Base-by-base conservation (phyloP, 495 filamentous ascomycete genomes). In the Aspergillus saccharolyticus region DNA sequence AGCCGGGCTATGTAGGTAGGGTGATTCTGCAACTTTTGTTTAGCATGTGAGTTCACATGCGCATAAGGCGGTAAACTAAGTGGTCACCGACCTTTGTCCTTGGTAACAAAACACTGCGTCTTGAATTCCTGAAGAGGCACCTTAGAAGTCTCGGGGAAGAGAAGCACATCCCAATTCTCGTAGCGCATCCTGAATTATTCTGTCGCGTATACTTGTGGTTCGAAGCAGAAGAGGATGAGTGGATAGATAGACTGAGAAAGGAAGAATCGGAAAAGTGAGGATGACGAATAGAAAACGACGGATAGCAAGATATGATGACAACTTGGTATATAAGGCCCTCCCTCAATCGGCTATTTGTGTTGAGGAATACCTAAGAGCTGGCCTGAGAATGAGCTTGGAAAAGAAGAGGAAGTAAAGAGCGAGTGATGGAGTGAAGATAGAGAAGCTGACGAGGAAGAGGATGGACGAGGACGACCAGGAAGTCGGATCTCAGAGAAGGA, bases 81-180 rank as follows among this genome's bases (percentile, higher is more conserved):
- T 15, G n/a, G n/a, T n/a, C 12, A 56, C 78, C 64, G 67, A 82
- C 84, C 80, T 53, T 77, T 66, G 65, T 92, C 89, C 42, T 83
- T 83, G 42, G 85, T 81, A 17, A 88, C 87, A 70, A 85, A 88
- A 70, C 90, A 96, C 61, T 83, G 80, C 16, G 89, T 91, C 65
- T 85, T 88, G 81, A 94, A 96, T 67, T 96, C 91, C 66, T 92
- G 89, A 44, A 93, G 69, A 9, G 90, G 90, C 17, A 88, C 78
- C 58, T 81, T 82, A 53, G 73, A 79, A 28, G 71, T 70, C 44
- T 76, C 72, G 1, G 89, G 86, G 69, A 95, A 94, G 55, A 96
- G 75, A 50, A 95, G 83, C 52, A 93, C 80, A 66, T 95, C 91
- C 91, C 90, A 94, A 63, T 87, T 85, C 55, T 87, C 80, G 76